These are phyloP conservation scores for Lepidopterella palustris DNA, from an alignment of 495 filamentous ascomycete species.

Conservation along the genomic window DNA sequence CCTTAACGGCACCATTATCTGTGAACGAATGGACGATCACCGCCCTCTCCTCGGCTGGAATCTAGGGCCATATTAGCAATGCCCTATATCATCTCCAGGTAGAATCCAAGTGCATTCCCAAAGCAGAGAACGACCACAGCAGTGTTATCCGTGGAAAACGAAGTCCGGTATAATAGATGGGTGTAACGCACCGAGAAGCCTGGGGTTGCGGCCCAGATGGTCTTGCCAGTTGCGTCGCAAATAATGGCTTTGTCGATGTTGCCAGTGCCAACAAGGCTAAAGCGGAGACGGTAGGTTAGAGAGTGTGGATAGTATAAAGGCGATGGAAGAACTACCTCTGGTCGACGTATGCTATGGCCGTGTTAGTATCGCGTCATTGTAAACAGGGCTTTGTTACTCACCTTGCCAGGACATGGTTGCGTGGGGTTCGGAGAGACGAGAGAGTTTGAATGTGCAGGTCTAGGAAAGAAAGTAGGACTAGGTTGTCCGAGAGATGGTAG, in stretches of 20 bases:
- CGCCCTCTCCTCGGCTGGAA: constrained; percentile 55
- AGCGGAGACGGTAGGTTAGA: constrained; percentile 17
- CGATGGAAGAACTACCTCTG: constrained; percentile 45
- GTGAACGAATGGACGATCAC: constrained; percentile 44
- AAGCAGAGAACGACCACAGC: not conserved
- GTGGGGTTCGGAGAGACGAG: constrained; percentile 7
- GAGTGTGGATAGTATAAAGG: not conserved
- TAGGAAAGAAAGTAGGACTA: not conserved
- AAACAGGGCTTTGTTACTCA: constrained; percentile 34
- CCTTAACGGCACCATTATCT: constrained; percentile 44
- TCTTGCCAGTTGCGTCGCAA: constrained; percentile 72
- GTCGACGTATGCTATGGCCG: constrained; percentile 56
- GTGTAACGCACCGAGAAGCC: constrained; percentile 61
- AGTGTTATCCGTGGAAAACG: not conserved
- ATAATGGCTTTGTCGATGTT: constrained; percentile 87
- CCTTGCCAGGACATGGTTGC: constrained; percentile 59
- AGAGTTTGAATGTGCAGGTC: not conserved
- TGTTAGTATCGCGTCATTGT: constrained; percentile 8
- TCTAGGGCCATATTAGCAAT: constrained; percentile 36
- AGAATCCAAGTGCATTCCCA: too few relatives aligned
- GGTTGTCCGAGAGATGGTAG: not conserved
- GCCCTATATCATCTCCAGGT: not conserved
- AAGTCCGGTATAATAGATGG: not conserved
- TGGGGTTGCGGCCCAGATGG: constrained; percentile 67
- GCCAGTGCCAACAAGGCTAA: constrained; percentile 69